Evolutionary conservation across 371 early-diverging fungal species (phyloP).

Genomic region (Capillidium heterosporum): DNA sequence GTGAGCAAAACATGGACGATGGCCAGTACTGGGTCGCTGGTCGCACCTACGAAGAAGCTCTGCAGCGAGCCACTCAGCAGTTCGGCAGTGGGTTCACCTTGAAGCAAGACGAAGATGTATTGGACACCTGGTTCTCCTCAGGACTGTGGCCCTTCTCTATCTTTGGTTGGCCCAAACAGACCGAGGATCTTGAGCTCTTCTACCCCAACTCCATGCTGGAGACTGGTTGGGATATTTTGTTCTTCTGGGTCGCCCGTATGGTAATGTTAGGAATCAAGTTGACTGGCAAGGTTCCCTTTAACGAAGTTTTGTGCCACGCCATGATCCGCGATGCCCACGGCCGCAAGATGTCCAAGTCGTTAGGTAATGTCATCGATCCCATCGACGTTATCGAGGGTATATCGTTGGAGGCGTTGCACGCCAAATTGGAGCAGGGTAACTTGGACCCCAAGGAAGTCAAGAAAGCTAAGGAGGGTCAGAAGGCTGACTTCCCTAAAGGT

Average conservation of each 20-base stretch:
- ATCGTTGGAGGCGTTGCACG: slow-evolving; percentile 52
- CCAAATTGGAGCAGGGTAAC: slow-evolving; percentile 68
- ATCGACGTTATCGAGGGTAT: slow-evolving; percentile 96
- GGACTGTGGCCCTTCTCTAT: slow-evolving; percentile 98
- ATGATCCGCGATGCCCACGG: slow-evolving; percentile 99
- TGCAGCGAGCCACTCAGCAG: slow-evolving; percentile 42
- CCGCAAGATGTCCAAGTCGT: slow-evolving; percentile 97
- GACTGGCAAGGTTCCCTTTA: slow-evolving; percentile 91
- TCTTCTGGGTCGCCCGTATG: slow-evolving; percentile 99
- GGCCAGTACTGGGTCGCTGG: slow-evolving; percentile 80
- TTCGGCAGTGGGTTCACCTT: slow-evolving; percentile 55
- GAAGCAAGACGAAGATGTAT: slow-evolving; percentile 90
- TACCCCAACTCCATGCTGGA: slow-evolving; percentile 93
- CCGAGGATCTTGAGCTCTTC: slow-evolving; percentile 65
- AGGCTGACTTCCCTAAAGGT: slow-evolving; percentile 92
- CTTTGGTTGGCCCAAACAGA: slow-evolving; percentile 91
- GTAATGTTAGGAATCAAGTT: slow-evolving; percentile 96
- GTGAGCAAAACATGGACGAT: slow-evolving; percentile 29
- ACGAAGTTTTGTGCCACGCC: slow-evolving; percentile 91
- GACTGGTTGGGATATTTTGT: slow-evolving; percentile 99
- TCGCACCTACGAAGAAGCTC: slow-evolving; percentile 62
- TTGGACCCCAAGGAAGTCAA: slow-evolving; percentile 84
- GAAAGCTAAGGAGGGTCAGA: slow-evolving; percentile 74
- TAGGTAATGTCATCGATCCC: slow-evolving; percentile 99
- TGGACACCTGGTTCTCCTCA: slow-evolving; percentile 99